phyloP scores from a whole-genome alignment of 2,329 filamentous ascomycete species.

The Thelonectria rubi region DNA sequence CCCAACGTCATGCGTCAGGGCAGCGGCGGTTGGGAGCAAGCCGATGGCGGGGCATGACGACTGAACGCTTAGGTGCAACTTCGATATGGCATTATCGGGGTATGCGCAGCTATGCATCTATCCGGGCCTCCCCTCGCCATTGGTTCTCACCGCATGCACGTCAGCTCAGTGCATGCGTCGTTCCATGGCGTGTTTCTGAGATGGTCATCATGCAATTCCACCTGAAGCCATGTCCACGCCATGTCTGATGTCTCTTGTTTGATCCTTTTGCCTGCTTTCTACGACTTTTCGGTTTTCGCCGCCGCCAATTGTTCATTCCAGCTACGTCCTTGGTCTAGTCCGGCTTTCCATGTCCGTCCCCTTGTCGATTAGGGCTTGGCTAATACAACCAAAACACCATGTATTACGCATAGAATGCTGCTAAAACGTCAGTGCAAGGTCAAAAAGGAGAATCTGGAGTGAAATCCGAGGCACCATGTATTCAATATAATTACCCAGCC shows the following conservation, averaged over 20 bases:
- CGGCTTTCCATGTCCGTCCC: conserved; percentile 8
- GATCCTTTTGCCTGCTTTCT: conserved; percentile 3
- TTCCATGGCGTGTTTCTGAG: conserved; percentile 27
- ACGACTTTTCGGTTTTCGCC: conserved; percentile 11
- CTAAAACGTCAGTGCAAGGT: too few relatives aligned
- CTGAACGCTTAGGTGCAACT: not conserved
- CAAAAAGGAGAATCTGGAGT: too few relatives aligned
- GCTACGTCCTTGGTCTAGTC: conserved; percentile 2
- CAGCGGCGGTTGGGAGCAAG: not conserved
- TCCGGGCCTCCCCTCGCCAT: not conserved
- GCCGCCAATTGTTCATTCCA: conserved; percentile 2
- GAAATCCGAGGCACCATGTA: not conserved
- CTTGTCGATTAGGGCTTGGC: conserved; percentile 1
- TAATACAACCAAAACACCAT: conserved; percentile 14
- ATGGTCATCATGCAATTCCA: conserved; percentile 27
- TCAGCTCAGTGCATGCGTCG: conserved; percentile 11
- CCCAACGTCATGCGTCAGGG: conserved; percentile 23
- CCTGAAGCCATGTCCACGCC: conserved; percentile 20
- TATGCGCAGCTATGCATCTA: not conserved
- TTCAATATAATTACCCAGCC: not conserved
- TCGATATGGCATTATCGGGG: not conserved
- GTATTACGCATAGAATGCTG: not conserved
- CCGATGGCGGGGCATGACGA: conserved; percentile 25
- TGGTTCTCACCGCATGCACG: conserved; percentile 14
- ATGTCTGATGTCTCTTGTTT: conserved; percentile 19